Percentiles rank a stretch among this genome's conserved stretches.
Evolutionary conservation across 495 filamentous ascomycete genomes (phyloP).

Genomic region (Hypoxylon lenormandii): DNA sequence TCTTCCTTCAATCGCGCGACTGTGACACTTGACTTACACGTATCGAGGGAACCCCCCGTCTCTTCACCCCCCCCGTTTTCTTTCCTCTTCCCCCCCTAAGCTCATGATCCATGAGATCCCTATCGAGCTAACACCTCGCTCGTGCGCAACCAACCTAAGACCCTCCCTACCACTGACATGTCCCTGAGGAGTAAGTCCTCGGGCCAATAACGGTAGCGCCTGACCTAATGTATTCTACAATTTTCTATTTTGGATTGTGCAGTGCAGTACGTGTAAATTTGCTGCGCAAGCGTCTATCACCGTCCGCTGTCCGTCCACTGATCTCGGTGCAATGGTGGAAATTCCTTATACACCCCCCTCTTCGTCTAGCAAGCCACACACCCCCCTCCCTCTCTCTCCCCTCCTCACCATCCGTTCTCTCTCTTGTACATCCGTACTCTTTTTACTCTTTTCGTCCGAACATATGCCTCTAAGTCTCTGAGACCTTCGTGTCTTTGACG

Average conservation of each 20-base stretch:
- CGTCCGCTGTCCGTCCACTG: conserved; percentile 8
- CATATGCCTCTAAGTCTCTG: conserved; percentile 23
- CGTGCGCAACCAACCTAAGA: conserved; percentile 21
- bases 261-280: conserved; percentile 10
- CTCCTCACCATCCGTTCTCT: conserved; percentile 1
- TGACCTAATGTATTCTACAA: conserved; percentile 30
- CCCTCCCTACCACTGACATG: neutral
- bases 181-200: conserved; percentile 11
- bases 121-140: conserved; percentile 20
- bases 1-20: conserved; percentile 43
- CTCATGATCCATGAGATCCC: conserved; percentile 18
- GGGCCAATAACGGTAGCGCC: conserved; percentile 21
- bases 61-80: neutral
- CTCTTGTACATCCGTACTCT: conserved; percentile 26
- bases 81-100: conserved; percentile 4
- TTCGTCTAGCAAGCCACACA: conserved; percentile 29
- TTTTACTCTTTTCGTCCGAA: conserved; percentile 46
- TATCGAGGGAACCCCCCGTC: neutral
- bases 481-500: conserved; percentile 30
- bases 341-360: conserved; percentile 32
- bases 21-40: conserved; percentile 1
- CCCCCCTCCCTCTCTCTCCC: conserved; percentile 25
- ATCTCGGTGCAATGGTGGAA: conserved; percentile 45
- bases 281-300: neutral
- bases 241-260: conserved; percentile 12